Base-by-base conservation (phyloP, 2,329 filamentous ascomycete species). In the Phialemonium atrogriseum region DNA sequence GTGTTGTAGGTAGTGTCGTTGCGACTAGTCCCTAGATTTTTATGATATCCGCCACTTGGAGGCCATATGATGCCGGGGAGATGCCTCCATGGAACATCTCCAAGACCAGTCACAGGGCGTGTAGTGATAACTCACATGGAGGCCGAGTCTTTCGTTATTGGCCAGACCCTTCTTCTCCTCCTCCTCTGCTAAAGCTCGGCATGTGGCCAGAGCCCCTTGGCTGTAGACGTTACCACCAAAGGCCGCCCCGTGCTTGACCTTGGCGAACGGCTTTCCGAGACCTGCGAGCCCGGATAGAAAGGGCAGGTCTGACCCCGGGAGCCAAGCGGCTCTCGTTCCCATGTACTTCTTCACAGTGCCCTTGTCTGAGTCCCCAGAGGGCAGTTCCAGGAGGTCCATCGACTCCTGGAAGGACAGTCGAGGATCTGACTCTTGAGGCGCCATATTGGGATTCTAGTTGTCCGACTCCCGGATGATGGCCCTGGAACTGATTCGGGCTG, bases 191-290 rank as follows among this genome's bases (percentile, higher is more conserved):
- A 59, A 49, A 0, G 50, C 48, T 18, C 48, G 47, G 16, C 51
- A 58, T 7, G 55, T 60, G 1, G 58, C 61, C 33, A 59, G 39
- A 4, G 51, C 56, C 4, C 57, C 46, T 40, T 67, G 64, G 5
- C 52, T 52, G 35, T 63, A 66, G 7, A 66, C 60, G 41, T 64
- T 58, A 1, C 62, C 64, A 14, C 64, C 64, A 40, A 53, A 68
- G 3, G 59, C 53, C 2, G 45, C 44, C 5, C 24, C 33, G 13
- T 47, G 42, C 4, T n/a, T n/a, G 32, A 21, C 14, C 24, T 30
- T 1, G 33, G n/a, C 33, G 10, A 45, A 20, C 1, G 32, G 31
- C 18, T 33, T 36, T n/a, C 36, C 38, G 10, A n/a, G n/a, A n/a
- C n/a, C n/a, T n/a, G n/a, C n/a, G n/a, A n/a, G 14, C 15, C 4